These are phyloP conservation scores for Iodosphaeria phyllophila DNA, from an alignment of 2,329 filamentous ascomycete genomes.

Conservation along the genomic window DNA sequence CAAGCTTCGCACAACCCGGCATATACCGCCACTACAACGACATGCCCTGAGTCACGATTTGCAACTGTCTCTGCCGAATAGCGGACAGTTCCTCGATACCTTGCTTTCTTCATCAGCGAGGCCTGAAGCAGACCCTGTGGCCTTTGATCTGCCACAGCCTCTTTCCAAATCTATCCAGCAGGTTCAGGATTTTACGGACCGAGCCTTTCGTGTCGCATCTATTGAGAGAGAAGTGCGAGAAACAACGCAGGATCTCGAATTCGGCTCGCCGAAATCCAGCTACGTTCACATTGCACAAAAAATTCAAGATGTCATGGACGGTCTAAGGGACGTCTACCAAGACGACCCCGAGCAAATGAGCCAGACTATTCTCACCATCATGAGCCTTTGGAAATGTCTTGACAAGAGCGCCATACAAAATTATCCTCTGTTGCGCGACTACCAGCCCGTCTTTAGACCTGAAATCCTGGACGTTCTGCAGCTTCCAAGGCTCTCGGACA, in stretches of 20 bases:
- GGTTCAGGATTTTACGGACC: constrained; percentile 6
- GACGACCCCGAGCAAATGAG: constrained; percentile 29
- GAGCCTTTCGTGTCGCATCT: background rate
- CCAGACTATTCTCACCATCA: constrained; percentile 28
- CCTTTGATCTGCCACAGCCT: constrained; percentile 6
- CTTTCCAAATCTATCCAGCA: constrained; percentile 9
- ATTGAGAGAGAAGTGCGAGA: background rate
- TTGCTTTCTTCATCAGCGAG: constrained; percentile 2
- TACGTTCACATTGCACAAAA: constrained; percentile 8
- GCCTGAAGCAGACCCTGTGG: background rate
- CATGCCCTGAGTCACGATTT: constrained; percentile 15
- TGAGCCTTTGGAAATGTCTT: constrained; percentile 38
- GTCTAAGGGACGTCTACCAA: constrained; percentile 18
- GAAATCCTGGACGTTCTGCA: constrained; percentile 35
- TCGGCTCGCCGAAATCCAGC: background rate
- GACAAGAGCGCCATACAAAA: constrained; percentile 24
- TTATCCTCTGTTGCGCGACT: constrained; percentile 29
- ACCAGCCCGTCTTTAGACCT: constrained; percentile 28
- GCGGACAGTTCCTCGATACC: constrained; percentile 13
- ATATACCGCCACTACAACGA: constrained; percentile 21
- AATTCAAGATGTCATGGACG: constrained; percentile 17
- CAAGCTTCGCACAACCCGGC: constrained; percentile 17
- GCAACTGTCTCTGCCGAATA: constrained; percentile 20
- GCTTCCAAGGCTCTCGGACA: constrained; percentile 23
- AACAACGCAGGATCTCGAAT: background rate